Evolutionary conservation across 1,284 basidiomycete species (phyloP), one percentile per base, ranked within the genome.

Genomic region (Ganoderma meredithae): DNA sequence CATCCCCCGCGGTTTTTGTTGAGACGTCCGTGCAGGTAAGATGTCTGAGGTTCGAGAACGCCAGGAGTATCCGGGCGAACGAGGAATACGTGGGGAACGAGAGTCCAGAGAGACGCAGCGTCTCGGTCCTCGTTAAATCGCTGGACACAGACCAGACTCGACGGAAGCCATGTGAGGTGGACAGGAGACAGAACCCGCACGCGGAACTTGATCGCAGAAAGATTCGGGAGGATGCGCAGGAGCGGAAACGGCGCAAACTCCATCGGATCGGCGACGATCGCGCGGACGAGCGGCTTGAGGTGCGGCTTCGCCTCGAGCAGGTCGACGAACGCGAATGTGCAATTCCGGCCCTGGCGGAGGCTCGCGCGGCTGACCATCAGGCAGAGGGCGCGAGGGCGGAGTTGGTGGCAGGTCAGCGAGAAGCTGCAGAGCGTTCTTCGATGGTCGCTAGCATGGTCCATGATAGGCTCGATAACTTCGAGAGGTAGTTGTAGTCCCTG

Each of bases 401-500:
- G 55, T 33, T 58, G 55, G 55, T 33, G 55, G 17, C 55, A 58
- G 33, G 55, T 36, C 33, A 58, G 55, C 9, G 55, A 36, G 6
- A 58, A 58, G 36, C 17, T 58, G 55, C 17, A 12, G 2, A 58
- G 55, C 19, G 55, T 55, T 15, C 15, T 27, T 9, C 4, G 19
- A 33, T 55, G 27, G 55, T 58, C 55, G 9, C 31, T 33, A 13
- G 27, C n/a, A 22, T 58, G 55, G 19, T 33, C 19, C 7, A 58
- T 22, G 33, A 58, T 10, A 10, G 19, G n/a, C n/a, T 58, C 55
- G 33, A 58, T 58, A 19, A 58, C 55, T 10, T 58, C 55, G 33
- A 27, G 33, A 33, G 52, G 52, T 15, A 55, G 25, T 36, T 8
- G 55, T 36, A 36, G 36, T 6, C n/a, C 31, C 2, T 6, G 36